Percentiles rank a stretch among this genome's conserved stretches.
Evolutionary conservation across 2,329 filamentous ascomycete species (phyloP).

Genomic region (Aureobasidium leucospermi): DNA sequence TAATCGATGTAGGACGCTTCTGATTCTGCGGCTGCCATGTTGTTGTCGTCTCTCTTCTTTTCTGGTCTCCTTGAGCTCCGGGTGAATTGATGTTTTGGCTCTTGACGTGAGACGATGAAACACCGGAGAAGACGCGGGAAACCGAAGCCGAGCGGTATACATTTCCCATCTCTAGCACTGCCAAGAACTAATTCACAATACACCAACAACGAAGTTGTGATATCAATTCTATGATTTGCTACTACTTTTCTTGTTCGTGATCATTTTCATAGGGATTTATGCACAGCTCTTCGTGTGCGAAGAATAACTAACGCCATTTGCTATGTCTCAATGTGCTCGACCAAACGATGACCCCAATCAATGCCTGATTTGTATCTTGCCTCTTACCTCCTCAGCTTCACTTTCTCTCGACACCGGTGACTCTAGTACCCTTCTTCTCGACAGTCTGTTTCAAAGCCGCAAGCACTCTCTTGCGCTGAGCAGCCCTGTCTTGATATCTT

Average conservation of each 20-base stretch:
- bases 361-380: neutral
- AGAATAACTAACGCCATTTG: neutral
- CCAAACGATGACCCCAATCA: neutral
- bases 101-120: neutral
- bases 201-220: neutral
- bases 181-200: neutral
- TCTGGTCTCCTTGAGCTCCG: neutral
- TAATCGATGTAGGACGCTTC: conserved; percentile 91
- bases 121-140: neutral
- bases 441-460: conserved; percentile 28
- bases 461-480: conserved; percentile 32
- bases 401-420: conserved; percentile 1
- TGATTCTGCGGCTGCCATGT: neutral
- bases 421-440: conserved; percentile 17
- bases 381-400: neutral
- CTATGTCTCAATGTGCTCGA: neutral
- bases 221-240: neutral
- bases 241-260: neutral
- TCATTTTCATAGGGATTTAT: neutral
- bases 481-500: conserved; percentile 27
- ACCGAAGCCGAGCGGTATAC: conserved; percentile 4
- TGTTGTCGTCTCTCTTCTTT: neutral
- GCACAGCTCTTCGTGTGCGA: neutral
- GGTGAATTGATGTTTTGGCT: too few relatives aligned
- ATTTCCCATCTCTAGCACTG: neutral